Conservation (phyloP, 345 rosid genomes). For the Punica granatum region DNA sequence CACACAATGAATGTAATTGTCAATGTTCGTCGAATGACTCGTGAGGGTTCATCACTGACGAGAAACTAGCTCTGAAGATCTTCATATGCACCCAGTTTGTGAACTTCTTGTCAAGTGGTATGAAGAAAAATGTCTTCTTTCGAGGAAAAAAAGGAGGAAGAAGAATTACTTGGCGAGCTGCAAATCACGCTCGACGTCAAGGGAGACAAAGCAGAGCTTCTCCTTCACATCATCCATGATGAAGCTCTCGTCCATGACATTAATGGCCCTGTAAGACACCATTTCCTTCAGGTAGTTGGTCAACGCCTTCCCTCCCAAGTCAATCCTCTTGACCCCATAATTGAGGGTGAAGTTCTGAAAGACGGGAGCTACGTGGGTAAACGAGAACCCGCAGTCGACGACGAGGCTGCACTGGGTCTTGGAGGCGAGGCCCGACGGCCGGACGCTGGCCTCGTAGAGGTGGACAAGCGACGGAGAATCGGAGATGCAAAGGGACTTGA, state of each 20-base stretch:
- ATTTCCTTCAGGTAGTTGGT: conserved; percentile 86
- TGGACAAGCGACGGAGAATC: conserved; percentile 72
- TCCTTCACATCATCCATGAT: conserved; percentile 89
- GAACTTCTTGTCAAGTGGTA: neutral
- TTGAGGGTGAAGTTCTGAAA: conserved; percentile 64
- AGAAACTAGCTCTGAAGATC: neutral
- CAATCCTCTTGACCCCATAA: conserved; percentile 71
- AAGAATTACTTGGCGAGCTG: conserved; percentile 39
- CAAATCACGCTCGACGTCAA: conserved; percentile 63
- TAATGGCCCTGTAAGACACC: conserved; percentile 68
- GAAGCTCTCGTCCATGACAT: conserved; percentile 83
- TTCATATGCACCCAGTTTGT: neutral
- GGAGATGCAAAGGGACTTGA: conserved; percentile 55
- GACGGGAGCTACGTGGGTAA: conserved; percentile 79
- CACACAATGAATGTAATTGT: neutral
- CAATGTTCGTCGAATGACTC: neutral
- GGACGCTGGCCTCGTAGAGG: conserved; percentile 69
- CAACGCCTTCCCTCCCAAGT: conserved; percentile 87
- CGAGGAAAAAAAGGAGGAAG: neutral
- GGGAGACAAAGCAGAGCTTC: conserved; percentile 88
- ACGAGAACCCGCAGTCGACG: conserved; percentile 87
- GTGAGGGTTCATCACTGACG: neutral
- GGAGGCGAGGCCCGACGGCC: conserved; percentile 49
- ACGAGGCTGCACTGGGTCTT: conserved; percentile 70
- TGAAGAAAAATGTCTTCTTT: neutral